Percentiles rank a stretch among this genome's conserved stretches.
Conservation (phyloP, 805 yeast species). For the Scheffersomyces spartinae region DNA sequence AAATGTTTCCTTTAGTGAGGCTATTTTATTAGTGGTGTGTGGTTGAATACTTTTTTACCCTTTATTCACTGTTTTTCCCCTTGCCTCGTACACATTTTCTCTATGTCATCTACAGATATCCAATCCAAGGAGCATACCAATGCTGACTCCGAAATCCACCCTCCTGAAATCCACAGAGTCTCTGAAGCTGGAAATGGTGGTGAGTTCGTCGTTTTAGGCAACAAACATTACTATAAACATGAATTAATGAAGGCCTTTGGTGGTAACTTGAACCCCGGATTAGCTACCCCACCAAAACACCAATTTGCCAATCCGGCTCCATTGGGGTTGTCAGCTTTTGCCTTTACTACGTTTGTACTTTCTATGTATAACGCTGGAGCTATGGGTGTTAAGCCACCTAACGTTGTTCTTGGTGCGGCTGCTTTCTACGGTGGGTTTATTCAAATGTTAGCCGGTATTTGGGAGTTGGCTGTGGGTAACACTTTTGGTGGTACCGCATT, state of each 20-base stretch:
- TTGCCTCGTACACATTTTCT: too few species aligned
- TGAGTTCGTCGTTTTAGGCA: conserved; percentile 22
- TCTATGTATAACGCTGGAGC: conserved; percentile 46
- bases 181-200: conserved; percentile 18
- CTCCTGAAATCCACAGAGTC: conserved; percentile 11
- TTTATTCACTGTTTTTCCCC: too few species aligned
- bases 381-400: conserved; percentile 38
- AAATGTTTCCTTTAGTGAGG: too few species aligned
- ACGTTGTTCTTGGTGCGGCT: conserved; percentile 46
- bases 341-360: conserved; percentile 49
- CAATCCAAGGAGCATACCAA: too few species aligned
- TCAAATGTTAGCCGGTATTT: conserved; percentile 52
- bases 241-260: conserved; percentile 29
- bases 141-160: background rate
- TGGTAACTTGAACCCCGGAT: conserved; percentile 23
- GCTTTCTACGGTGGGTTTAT: conserved; percentile 53
- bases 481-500: conserved; percentile 60
- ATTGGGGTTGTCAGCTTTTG: conserved; percentile 49
- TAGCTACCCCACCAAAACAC: conserved; percentile 33
- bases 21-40: too few species aligned
- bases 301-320: conserved; percentile 60
- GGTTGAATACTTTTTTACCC: too few species aligned
- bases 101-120: too few species aligned
- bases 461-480: conserved; percentile 55
- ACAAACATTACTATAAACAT: conserved; percentile 16